Evolutionary conservation across 1,139 yeast species (phyloP).

Genomic region (Nakaseomyces glabratus): DNA sequence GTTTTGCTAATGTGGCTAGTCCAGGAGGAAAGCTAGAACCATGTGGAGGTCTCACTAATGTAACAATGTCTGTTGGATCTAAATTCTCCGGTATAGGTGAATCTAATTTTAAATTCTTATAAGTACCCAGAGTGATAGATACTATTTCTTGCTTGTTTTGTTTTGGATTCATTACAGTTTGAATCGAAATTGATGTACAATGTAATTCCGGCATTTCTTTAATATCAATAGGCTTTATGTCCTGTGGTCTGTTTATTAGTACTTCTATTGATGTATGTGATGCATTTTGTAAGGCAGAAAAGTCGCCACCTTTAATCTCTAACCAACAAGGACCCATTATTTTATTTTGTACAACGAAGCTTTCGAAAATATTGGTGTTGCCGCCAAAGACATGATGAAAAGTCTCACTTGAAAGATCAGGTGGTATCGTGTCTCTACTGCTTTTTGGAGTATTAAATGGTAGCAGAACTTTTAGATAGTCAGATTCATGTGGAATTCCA

Average conservation of each 20-base stretch:
- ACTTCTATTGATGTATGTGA: slow-evolving; percentile 81
- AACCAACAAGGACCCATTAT: slow-evolving; percentile 99
- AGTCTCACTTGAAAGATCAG: slow-evolving; percentile 64
- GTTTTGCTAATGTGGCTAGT: slow-evolving; percentile 24
- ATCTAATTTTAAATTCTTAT: slow-evolving; percentile 60
- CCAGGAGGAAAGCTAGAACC: slow-evolving; percentile 45
- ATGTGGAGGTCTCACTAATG: slow-evolving; percentile 74
- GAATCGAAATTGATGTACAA: slow-evolving; percentile 66
- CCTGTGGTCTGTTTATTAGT: slow-evolving; percentile 43
- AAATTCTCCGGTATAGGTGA: slow-evolving; percentile 50
- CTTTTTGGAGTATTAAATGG: slow-evolving; percentile 60
- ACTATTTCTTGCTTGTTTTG: slow-evolving; percentile 80
- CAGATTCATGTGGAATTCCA: slow-evolving; percentile 69
- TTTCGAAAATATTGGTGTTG: slow-evolving; percentile 65
- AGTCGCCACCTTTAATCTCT: slow-evolving; percentile 56
- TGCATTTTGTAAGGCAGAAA: slow-evolving; percentile 49
- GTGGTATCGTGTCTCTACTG: slow-evolving; percentile 43
- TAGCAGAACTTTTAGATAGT: slow-evolving; percentile 67
- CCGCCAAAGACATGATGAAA: slow-evolving; percentile 78
- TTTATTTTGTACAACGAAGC: slow-evolving; percentile 71
- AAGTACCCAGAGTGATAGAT: slow-evolving; percentile 69
- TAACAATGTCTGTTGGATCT: slow-evolving; percentile 48
- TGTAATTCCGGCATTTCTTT: slow-evolving; percentile 55
- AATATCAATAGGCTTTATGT: slow-evolving; percentile 42
- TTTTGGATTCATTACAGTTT: slow-evolving; percentile 64